Percentiles rank a stretch among this genome's conserved stretches.
These are phyloP conservation scores for Moricandia arvensis DNA, from an alignment of 345 rosid species.

Conservation along the genomic window DNA sequence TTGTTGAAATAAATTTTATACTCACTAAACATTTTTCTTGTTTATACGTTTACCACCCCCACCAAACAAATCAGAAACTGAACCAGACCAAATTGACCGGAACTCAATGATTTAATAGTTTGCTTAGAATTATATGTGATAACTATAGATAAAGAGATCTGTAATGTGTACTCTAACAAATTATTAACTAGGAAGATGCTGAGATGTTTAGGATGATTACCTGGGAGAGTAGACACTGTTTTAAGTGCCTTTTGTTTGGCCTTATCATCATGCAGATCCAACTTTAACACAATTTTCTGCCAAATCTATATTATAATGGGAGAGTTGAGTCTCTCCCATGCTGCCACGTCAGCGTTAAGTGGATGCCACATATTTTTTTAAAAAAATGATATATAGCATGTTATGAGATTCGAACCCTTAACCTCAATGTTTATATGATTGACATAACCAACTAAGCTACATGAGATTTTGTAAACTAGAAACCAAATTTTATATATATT, in stretches of 20 bases:
- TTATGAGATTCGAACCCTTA: too few species aligned
- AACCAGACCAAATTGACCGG: constrained; percentile 19
- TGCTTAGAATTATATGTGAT: constrained; percentile 1
- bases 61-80: constrained; percentile 21
- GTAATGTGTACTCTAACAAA: background rate
- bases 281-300: constrained; percentile 77
- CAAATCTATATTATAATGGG: too few species aligned
- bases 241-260: constrained; percentile 89
- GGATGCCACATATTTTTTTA: too few species aligned
- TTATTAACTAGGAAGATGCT: background rate
- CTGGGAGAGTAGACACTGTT: constrained; percentile 79
- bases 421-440: too few species aligned
- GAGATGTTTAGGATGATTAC: constrained; percentile 33
- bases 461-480: too few species aligned
- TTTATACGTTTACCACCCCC: background rate
- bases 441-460: too few species aligned
- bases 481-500: too few species aligned
- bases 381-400: too few species aligned
- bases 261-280: constrained; percentile 73
- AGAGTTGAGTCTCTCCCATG: too few species aligned
- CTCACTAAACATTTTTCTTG: background rate
- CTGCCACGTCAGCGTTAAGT: too few species aligned
- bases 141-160: background rate
- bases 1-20: constrained; percentile 10
- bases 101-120: background rate